These are phyloP conservation scores for Psilocybe subaeruginosa DNA, from an alignment of 768 basidiomycete species.

Conservation along the genomic window DNA sequence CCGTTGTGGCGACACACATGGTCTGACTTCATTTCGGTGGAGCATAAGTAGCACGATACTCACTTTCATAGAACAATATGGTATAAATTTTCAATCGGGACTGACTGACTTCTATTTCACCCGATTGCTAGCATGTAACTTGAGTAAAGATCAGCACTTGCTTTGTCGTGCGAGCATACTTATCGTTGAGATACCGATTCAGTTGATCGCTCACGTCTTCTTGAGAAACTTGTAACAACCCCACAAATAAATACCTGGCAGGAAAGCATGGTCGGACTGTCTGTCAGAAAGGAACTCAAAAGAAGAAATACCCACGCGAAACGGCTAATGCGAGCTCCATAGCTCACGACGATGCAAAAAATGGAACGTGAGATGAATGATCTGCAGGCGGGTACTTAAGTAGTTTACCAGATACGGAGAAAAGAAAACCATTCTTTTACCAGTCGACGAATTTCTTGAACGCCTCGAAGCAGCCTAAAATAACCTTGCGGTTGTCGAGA, in stretches of 20 bases:
- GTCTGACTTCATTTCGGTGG: not conserved
- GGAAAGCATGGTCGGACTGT: not conserved
- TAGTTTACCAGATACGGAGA: not conserved
- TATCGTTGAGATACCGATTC: not conserved
- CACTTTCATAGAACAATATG: not conserved
- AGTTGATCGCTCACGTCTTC: not conserved
- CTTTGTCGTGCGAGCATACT: not conserved
- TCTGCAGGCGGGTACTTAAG: not conserved
- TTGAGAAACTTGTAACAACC: not conserved
- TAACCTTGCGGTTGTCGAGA: conserved; percentile 27
- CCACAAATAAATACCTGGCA: not conserved
- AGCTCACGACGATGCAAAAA: not conserved
- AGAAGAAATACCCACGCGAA: not conserved
- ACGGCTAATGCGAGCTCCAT: not conserved
- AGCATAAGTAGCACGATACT: not conserved
- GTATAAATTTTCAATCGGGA: not conserved
- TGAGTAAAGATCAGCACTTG: not conserved
- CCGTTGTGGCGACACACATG: not conserved
- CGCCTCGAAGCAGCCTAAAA: conserved; percentile 32
- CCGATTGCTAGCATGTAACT: not conserved
- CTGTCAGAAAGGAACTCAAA: not conserved
- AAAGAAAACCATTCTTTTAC: not conserved
- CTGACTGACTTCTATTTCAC: not conserved
- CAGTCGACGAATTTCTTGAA: conserved; percentile 27
- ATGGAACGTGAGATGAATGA: not conserved